Evolutionary conservation across 2,329 filamentous ascomycete genomes (phyloP).

Genomic region (Fusarium falciforme): DNA sequence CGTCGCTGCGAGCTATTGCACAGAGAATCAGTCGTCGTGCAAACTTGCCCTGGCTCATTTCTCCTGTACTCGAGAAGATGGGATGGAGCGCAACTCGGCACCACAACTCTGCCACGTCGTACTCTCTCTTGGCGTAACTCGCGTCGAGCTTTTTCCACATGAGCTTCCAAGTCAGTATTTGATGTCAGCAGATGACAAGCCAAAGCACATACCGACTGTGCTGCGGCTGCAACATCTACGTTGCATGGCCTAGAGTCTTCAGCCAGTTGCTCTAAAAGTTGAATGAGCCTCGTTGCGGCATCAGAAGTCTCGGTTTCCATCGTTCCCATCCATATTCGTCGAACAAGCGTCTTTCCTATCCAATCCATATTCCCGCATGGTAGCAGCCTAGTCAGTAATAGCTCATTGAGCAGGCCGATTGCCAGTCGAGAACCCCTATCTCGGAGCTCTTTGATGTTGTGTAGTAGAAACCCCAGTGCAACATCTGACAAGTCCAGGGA

Average conservation of each 20-base stretch:
- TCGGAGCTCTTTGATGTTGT: constrained; percentile 75
- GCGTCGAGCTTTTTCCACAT: constrained; percentile 84
- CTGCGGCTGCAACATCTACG: constrained; percentile 71
- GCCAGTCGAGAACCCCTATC: constrained; percentile 62
- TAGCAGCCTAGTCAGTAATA: constrained; percentile 70
- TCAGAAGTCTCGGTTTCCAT: constrained; percentile 52
- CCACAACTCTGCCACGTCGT: constrained; percentile 73
- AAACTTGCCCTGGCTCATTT: constrained; percentile 75
- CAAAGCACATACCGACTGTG: constrained; percentile 68
- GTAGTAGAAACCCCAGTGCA: constrained; percentile 74
- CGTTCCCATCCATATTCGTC: constrained; percentile 74
- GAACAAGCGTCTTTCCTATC: constrained; percentile 77
- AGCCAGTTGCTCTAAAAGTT: constrained; percentile 49
- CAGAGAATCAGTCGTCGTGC: constrained; percentile 79
- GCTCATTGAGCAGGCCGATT: constrained; percentile 67
- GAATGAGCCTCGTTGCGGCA: constrained; percentile 39
- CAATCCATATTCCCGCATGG: constrained; percentile 63
- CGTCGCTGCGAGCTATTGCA: constrained; percentile 62
- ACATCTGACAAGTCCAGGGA: constrained; percentile 69
- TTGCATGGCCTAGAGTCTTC: constrained; percentile 57
- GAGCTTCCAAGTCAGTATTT: constrained; percentile 61
- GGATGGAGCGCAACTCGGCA: constrained; percentile 75
- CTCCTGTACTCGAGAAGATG: constrained; percentile 73
- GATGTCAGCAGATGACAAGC: constrained; percentile 2
- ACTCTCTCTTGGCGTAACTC: constrained; percentile 63